Evolutionary conservation across 176 grass and related monocot species (phyloP).

Genomic region (Triticum turgidum): DNA sequence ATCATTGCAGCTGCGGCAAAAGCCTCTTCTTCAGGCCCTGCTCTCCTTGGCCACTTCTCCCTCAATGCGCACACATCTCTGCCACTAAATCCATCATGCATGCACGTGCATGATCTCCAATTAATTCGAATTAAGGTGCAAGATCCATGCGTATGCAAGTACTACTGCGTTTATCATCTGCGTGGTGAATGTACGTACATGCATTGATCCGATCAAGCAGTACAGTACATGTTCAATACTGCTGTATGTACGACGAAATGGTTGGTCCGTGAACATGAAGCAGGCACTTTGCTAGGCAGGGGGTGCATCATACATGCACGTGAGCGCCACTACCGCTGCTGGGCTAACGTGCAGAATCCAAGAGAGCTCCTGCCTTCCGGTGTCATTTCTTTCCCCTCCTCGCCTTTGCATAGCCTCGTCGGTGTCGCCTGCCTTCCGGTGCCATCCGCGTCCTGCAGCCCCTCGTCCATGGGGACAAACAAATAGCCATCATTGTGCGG

Average conservation of each 20-base stretch:
- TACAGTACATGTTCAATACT: too few species aligned
- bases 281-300: background rate
- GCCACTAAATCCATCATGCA: background rate
- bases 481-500: background rate
- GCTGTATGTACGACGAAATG: too few species aligned
- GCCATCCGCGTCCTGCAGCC: conserved; percentile 23
- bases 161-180: background rate
- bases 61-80: background rate
- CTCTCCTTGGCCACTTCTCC: background rate
- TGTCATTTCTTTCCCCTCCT: background rate
- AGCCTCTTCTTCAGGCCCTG: conserved; percentile 49
- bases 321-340: background rate
- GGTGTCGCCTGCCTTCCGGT: conserved; percentile 39
- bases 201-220: background rate
- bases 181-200: background rate
- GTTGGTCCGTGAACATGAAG: background rate
- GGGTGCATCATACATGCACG: conserved; percentile 19
- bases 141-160: background rate
- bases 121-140: background rate
- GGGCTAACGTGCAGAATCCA: conserved; percentile 14
- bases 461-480: background rate
- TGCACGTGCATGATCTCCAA: background rate
- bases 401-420: conserved; percentile 20
- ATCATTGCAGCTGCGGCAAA: conserved; percentile 49
- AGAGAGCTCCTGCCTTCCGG: too few species aligned